phyloP scores from a whole-genome alignment of 1,284 basidiomycete species.

The Sphaerobolus stellatus region DNA sequence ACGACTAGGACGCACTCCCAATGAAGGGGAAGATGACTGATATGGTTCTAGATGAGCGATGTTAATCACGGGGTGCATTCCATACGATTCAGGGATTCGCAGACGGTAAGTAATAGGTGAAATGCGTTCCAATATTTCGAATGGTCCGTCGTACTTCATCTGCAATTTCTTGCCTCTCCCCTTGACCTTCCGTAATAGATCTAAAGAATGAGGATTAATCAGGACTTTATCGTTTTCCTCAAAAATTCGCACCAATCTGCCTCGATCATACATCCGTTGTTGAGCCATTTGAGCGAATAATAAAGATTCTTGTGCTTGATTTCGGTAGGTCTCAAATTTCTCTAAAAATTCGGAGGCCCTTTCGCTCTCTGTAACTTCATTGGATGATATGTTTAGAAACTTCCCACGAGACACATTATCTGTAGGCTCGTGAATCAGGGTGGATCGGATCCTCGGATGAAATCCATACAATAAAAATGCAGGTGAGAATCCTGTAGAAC shows the following conservation, averaged over 20 bases:
- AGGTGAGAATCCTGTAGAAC: constrained; percentile 37
- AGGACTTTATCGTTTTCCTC: background rate
- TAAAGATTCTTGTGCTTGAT: background rate
- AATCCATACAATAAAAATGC: constrained; percentile 4
- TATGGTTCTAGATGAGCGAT: background rate
- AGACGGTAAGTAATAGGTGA: background rate
- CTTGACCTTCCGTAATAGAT: background rate
- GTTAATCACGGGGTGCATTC: background rate
- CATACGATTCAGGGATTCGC: background rate
- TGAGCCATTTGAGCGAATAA: background rate
- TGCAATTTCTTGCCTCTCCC: background rate
- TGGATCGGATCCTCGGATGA: background rate
- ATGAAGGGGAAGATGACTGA: background rate
- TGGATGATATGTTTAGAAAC: no score
- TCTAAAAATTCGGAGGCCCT: background rate
- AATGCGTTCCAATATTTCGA: background rate
- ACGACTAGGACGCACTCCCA: background rate
- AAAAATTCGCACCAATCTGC: background rate
- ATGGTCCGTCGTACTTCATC: background rate
- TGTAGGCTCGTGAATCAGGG: no score
- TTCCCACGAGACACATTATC: no score
- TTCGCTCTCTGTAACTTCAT: no score
- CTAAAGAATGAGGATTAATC: background rate
- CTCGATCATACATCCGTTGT: background rate
- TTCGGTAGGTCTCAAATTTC: background rate